Base-by-base conservation (phyloP, 495 filamentous ascomycete species). In the Penicillium coffeae region DNA sequence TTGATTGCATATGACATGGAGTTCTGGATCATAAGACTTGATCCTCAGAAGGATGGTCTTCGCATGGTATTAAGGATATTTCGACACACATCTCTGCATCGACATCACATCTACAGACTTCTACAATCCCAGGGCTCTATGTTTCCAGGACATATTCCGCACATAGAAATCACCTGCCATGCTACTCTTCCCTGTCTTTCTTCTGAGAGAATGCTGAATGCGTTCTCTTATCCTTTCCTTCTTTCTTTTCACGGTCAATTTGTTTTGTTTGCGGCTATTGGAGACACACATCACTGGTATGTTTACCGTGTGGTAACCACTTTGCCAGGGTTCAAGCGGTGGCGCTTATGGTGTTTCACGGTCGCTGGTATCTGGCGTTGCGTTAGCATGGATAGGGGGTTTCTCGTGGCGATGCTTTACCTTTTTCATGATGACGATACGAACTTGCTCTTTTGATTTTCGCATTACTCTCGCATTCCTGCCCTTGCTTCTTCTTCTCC, bases 1-100 rank as follows among this genome's bases (percentile, higher is more conserved):
- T 59, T 47, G 57, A 39, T 40, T 67, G 68, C 69, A 71, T 74
- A 66, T 58, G 50, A 68, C 52, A 56, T 45, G 71, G 69, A 62
- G 69, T 74, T 68, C 27, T 61, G 45, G 57, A 57, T 53, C 52
- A 57, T 57, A 27, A 51, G 38, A 40, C 33, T 52, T 51, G 39
- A 42, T 59, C 21, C 37, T 44, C 22, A 7, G 48, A 36, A n/a
- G 43, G 36, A 44, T 45, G 51, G 40, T 58, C 54, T 50, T 60
- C 51, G 60, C 61, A 63, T 60, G 57, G 63, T 47, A 48, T 56
- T 37, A 47, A 41, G 38, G 57, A 48, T 43, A 25, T 35, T 36
- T 35, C 15, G 9, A 38, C 8, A 15, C 22, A 38, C 43, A 47
- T 38, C 25, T 47, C 21, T 55, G 58, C 56, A 58, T 65, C 55